Base-by-base conservation (phyloP, 805 yeast genomes). In the Candida loeiensis region DNA sequence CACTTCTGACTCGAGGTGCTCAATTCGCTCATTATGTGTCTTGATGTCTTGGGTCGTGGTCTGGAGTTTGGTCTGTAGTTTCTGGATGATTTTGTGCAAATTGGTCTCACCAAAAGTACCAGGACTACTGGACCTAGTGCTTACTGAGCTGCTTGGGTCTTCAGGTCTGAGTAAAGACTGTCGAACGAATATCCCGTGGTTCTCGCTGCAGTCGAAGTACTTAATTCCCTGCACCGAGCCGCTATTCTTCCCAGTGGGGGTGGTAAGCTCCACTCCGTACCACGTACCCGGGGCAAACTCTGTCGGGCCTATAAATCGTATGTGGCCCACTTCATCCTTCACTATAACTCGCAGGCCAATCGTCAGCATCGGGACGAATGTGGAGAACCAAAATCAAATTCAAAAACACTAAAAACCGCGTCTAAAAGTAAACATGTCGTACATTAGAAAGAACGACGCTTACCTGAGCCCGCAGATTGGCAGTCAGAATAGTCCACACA, bases 251-350 rank as follows among this genome's bases (percentile, higher is more conserved):
- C 81, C 81, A 1, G 26, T 43, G 0, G 69, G 58, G 1, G 41
- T 40, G 9, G 63, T 65, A 16, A 77, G 51, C 36, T 73, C 76
- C 2, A 76, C 50, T 1, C 81, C 82, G 3, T 71, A 55, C 81
- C 82, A 76, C 1, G 42, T 38, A 0, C 87, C 88, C 0, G 71
- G 60, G 2, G 85, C 79, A 62, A 82, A 82, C 34, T 73, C 46
- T 0, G 86, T 77, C 11, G 48, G 39, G 0, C 88, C 88, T 2
- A 72, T 43, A 51, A 57, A 82, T 37, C 72, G 58, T 1, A 81
- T 71, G 0, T 55, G 48, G 0, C 85, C 87, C 0, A 43, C 31
- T 6, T 64, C 58, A 3, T 70, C 70, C 40, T 59, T 55, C 2
- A 73, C 66, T 3, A 38, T 19, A 2, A 75, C 76, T 20, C 47